phyloP scores from a whole-genome alignment of 139 green algal species.

The Chloropicon primus region DNA sequence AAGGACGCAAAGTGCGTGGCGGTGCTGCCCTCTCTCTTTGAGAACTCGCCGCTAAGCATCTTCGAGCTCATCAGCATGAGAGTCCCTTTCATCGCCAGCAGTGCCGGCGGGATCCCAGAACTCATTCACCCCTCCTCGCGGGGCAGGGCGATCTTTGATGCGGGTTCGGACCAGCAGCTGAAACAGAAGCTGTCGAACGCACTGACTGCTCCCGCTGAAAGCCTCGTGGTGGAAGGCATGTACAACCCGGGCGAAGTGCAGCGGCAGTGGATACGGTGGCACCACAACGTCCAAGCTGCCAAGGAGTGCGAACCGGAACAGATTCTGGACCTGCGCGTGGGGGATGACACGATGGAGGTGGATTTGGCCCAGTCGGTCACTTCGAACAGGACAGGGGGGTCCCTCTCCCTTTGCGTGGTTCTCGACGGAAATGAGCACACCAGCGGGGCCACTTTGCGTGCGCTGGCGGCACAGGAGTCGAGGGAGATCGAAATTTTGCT shows the following conservation, averaged over 20 bases:
- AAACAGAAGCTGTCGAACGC: background rate
- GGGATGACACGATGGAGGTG: too few relatives aligned
- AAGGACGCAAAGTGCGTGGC: background rate
- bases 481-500: background rate
- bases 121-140: slow-evolving; percentile 2
- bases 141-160: background rate
- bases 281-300: background rate
- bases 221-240: background rate
- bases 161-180: background rate
- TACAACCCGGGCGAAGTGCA: background rate
- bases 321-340: too few relatives aligned
- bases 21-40: slow-evolving; percentile 10
- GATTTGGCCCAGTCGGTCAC: too few relatives aligned
- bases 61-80: slow-evolving; percentile 9
- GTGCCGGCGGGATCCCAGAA: slow-evolving; percentile 11
- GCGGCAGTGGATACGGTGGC: background rate
- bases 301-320: background rate
- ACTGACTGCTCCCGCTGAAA: background rate
- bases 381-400: too few relatives aligned
- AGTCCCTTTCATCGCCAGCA: slow-evolving; percentile 10
- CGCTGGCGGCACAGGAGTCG: background rate
- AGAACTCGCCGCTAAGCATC: slow-evolving; percentile 12
- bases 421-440: background rate
- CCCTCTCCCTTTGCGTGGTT: background rate
- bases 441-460: background rate